Base-by-base conservation (phyloP, 2,329 filamentous ascomycete species). In the Ophiobolus disseminans region DNA sequence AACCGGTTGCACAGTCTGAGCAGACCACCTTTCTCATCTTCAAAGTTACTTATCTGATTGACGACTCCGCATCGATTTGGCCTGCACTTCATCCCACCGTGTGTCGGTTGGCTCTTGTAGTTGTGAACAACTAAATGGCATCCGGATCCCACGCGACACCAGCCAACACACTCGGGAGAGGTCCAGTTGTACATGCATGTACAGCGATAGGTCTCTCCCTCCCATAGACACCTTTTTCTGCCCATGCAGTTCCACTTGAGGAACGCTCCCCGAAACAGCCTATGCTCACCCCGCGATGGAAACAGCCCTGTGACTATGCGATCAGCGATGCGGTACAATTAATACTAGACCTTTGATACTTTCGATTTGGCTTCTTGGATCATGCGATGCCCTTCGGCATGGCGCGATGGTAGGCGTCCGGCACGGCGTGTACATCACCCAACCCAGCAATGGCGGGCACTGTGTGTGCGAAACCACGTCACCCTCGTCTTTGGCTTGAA, bases 1-100 rank as follows among this genome's bases (percentile, higher is more conserved):
- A 39, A 25, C 16, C 11, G 14, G 11, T 22, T 16, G 5, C 28
- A 9, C 22, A 26, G 10, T 7, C 11, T 22, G 19, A 25, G 14
- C 30, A 23, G 8, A 31, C 34, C 23, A 8, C 14, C 22, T 43
- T 9, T 16, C 21, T 41, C 11, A 16, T 23, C 14, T 34, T 45
- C 8, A 34, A 31, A 21, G 16, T 31, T 44, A 39, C 31, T 25
- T 39, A 32, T 40, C 17, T 20, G 26, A 2, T n/a, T 45, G 30
- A 14, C 22, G 45, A 43, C 25, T 40, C 45, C 54, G 53, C 58
- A 46, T 55, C 51, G 48, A 56, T 53, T 51, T 37, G 53, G 52
- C 50, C 47, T 36, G 42, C 34, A 25, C 26, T 37, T 39, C 48
- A 45, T 31, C 36, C 20, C 43, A 26, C 36, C 19, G 38, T 56